phyloP scores from a whole-genome alignment of 495 filamentous ascomycete genomes.

The Letharia lupina region DNA sequence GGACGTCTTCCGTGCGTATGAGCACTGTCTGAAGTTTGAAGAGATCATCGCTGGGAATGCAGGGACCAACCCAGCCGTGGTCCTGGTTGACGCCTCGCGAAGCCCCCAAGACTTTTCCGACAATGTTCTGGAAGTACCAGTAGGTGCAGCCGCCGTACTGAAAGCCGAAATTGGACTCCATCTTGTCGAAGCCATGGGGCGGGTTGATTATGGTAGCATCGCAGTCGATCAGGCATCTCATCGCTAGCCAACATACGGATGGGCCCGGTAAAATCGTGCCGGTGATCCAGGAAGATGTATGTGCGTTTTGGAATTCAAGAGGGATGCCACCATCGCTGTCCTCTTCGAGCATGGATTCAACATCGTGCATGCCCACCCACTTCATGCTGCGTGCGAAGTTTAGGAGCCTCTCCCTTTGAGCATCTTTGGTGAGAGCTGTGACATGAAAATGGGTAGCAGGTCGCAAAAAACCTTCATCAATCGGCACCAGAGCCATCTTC shows the following conservation, averaged over 20 bases:
- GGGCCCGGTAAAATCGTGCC: conserved; percentile 60
- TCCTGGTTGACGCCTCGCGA: conserved; percentile 31
- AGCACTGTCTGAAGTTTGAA: conserved; percentile 53
- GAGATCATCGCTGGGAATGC: conserved; percentile 52
- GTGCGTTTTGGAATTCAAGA: conserved; percentile 51
- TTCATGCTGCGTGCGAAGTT: conserved; percentile 61
- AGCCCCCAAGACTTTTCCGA: conserved; percentile 52
- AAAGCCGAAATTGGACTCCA: conserved; percentile 57
- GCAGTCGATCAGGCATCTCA: conserved; percentile 65
- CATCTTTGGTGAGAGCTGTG: conserved; percentile 47
- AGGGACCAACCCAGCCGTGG: conserved; percentile 58
- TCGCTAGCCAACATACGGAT: conserved; percentile 61
- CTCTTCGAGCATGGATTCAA: conserved; percentile 49
- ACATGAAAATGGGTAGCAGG: conserved; percentile 19
- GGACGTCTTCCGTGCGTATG: conserved; percentile 41
- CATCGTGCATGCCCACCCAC: conserved; percentile 61
- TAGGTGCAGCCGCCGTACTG: conserved; percentile 63
- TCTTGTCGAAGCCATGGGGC: conserved; percentile 52
- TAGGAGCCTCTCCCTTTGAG: conserved; percentile 55
- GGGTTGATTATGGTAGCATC: conserved; percentile 51
- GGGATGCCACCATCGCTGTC: conserved; percentile 43
- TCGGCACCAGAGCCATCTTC: conserved; percentile 51
- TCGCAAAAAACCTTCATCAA: conserved; percentile 28
- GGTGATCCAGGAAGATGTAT: conserved; percentile 65
- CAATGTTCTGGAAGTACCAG: conserved; percentile 59